phyloP scores from a whole-genome alignment of 176 grass and related monocot genomes.

The Ampelocalamus luodianensis region DNA sequence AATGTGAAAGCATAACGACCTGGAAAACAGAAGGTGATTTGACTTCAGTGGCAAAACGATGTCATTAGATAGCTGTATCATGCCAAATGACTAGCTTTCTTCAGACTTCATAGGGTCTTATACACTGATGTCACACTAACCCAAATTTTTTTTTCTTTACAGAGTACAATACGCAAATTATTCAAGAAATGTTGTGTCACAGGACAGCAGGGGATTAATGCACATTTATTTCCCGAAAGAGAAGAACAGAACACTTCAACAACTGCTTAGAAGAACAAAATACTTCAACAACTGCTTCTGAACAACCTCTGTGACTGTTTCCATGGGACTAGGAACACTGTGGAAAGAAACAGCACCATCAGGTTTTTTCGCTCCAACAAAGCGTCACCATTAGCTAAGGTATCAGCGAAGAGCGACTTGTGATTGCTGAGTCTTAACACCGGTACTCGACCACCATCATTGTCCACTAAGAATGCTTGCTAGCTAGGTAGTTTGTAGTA shows the following conservation, averaged over 20 bases:
- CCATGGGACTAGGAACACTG: constrained; percentile 2
- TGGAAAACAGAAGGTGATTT: constrained; percentile 16
- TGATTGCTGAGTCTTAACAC: constrained; percentile 54
- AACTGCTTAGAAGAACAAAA: not conserved
- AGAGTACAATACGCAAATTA: not conserved
- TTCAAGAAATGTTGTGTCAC: constrained; percentile 27
- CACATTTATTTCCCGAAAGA: not conserved
- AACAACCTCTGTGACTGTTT: constrained; percentile 44
- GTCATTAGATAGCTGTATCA: not conserved
- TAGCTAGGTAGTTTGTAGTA: constrained; percentile 50
- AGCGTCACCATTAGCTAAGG: constrained; percentile 43
- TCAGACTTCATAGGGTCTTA: not conserved
- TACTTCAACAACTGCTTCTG: constrained; percentile 24
- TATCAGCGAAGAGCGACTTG: constrained; percentile 31
- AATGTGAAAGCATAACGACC: not conserved
- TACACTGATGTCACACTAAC: not conserved
- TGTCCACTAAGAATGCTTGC: constrained; percentile 36
- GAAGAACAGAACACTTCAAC: not conserved
- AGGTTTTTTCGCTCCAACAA: not conserved
- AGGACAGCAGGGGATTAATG: constrained; percentile 7
- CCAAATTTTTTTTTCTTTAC: not conserved
- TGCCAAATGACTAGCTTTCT: not conserved
- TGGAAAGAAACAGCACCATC: constrained; percentile 34
- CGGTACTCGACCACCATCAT: constrained; percentile 33
- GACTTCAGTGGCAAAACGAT: constrained; percentile 12